Evolutionary conservation across 495 filamentous ascomycete genomes (phyloP), one percentile per base, ranked within the genome.

Genomic region (Hypoxylon cercidicola): DNA sequence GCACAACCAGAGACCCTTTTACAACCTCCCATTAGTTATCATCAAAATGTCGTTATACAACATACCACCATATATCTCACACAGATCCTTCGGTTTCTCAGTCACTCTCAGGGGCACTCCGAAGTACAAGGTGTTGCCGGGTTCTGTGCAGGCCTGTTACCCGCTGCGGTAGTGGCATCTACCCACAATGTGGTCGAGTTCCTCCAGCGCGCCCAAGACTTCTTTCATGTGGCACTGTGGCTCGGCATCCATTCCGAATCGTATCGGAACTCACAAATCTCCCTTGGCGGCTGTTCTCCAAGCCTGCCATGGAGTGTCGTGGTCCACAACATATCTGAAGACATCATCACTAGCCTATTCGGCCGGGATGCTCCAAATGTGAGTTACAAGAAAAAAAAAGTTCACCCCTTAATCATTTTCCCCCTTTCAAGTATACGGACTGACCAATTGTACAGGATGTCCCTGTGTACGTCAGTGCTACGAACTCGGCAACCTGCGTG

Each of bases 141-240:
- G 4, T 55, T 55, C 40, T 55, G 52, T n/a, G 32, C 52, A n/a
- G 52, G 52, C 16, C 52, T 55, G 23, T 18, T 55, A 21, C 52
- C 52, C 8, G 52, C 52, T 20, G 39, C 52, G 11, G 52, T 37
- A 16, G 32, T 55, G 11, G 23, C 52, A 18, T 40, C 52, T 5
- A 18, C 52, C 28, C 4, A 25, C 16, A 55, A 44, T 13, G 43
- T 44, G 23, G 28, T 55, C 52, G 52, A 55, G 8, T 23, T 55
- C 19, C 21, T 55, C 9, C 52, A 55, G 52, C 52, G 52, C n/a
- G 52, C 30, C 16, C 23, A 55, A 34, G 52, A 55, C 52, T 30
- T 55, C 11, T 55, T 55, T 12, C 18, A 44, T 19, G 52, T 55
- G 1, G 52, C 52, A 13, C 19, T 55, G 5, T 55, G 52, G 52